Evolutionary conservation across 2,329 filamentous ascomycete species (phyloP), one percentile per base, ranked within the genome.

Genomic region (Penicillium sp.): DNA sequence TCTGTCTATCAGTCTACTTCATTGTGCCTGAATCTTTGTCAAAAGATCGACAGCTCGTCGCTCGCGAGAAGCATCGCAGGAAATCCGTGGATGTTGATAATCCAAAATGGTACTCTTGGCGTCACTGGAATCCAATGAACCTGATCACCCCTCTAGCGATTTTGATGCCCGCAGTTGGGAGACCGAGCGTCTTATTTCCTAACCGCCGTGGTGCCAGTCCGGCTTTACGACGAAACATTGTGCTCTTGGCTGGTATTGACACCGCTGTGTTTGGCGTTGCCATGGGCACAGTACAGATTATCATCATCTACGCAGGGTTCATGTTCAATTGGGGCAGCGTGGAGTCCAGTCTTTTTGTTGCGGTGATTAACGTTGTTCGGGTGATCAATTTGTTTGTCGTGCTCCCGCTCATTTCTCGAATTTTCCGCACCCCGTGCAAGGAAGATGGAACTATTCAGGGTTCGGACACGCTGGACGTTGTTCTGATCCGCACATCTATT

Each of bases 11-110:
- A 66, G 77, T 95, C 27, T 69, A 82, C 5, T 79, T 94, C 42
- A 63, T 89, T 29, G 81, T 96, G 2, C 94, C 94, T 0, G 94
- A 99, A 68, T 97, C 92, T 0, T 74, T 97, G 0, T 89, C 89
- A 7, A 83, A 84, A 67, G 83, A 84, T 54, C 85, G 89, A 5
- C 91, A 93, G 70, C 68, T 81, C 27, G 72, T 80, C 3, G 91
- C 91, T 0, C 83, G 85, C 11, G 85, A 91, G 55, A 90, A 88
- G 66, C 80, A 89, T 65, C 74, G 70, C 1, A 63, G 72, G 40
- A 78, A 76, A 36, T 67, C 69, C 29, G 52, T 60, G 14, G 69
- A 75, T 40, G 60, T 71, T 4, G 67, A 69, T 7, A 63, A 68
- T 18, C 57, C 70, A 32, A 51, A 51, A 7, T 70, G 67, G 57